These are phyloP conservation scores for Speleostelium caveatum DNA, from an alignment of 78 protist genomes.

Conservation along the genomic window DNA sequence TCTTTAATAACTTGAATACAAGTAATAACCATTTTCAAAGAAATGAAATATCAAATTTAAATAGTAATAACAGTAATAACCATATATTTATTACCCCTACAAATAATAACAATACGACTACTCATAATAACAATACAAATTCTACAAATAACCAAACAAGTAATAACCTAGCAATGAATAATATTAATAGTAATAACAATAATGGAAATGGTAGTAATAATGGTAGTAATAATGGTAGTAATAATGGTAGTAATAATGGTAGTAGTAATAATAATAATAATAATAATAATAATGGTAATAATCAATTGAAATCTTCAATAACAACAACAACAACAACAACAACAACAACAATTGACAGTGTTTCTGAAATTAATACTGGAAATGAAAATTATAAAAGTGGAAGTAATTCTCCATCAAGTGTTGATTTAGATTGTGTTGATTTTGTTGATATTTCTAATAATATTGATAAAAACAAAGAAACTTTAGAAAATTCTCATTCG, in stretches of 20 bases:
- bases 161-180: neutral
- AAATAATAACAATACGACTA: neutral
- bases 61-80: neutral
- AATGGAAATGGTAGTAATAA: neutral
- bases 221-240: neutral
- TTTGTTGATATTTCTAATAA: too few relatives aligned
- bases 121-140: neutral
- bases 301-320: slow-evolving; percentile 27
- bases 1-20: too few relatives aligned
- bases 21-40: too few relatives aligned
- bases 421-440: neutral
- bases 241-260: slow-evolving; percentile 2
- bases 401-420: neutral
- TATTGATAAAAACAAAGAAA: neutral
- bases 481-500: neutral
- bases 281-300: slow-evolving; percentile 9
- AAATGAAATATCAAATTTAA: neutral
- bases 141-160: neutral
- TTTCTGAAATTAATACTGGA: neutral
- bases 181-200: neutral
- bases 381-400: neutral
- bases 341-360: neutral
- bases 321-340: slow-evolving; percentile 6
- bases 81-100: neutral
- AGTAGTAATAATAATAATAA: slow-evolving; percentile 5